A percentile compares a stretch with the other conserved stretches of the same genome.
phyloP scores from a whole-genome alignment of 2,329 filamentous ascomycete genomes.

The Diplodia seriata region DNA sequence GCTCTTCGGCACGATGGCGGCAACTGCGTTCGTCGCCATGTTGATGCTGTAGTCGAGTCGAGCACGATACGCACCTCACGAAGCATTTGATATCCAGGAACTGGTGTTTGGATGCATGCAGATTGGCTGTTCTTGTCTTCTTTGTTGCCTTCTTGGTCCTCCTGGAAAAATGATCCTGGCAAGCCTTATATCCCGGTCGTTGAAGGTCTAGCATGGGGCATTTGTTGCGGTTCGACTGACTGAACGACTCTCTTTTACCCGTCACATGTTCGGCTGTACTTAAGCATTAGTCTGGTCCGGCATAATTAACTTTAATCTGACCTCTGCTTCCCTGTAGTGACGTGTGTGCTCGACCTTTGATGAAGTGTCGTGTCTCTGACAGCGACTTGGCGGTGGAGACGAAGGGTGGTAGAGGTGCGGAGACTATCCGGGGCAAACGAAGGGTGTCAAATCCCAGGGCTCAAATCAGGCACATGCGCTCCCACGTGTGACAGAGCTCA shows the following conservation, averaged over 20 bases:
- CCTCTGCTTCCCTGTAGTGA: background rate
- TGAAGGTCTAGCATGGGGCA: conserved; percentile 22
- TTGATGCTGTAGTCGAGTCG: conserved; percentile 23
- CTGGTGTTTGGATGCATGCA: conserved; percentile 24
- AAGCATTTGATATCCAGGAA: conserved; percentile 27
- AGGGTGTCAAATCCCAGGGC: conserved; percentile 18
- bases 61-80: background rate
- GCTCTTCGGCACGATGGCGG: conserved; percentile 20
- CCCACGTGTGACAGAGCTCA: conserved; percentile 26
- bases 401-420: background rate
- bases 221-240: conserved; percentile 2
- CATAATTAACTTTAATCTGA: conserved; percentile 18
- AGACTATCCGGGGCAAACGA: background rate
- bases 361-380: background rate
- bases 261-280: conserved; percentile 15
- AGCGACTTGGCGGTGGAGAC: background rate
- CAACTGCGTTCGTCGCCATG: conserved; percentile 19
- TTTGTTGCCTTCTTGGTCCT: background rate
- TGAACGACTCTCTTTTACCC: conserved; percentile 23
- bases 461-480: conserved; percentile 16
- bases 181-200: conserved; percentile 28
- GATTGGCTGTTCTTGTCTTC: conserved; percentile 14
- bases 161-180: conserved; percentile 1
- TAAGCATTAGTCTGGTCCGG: conserved; percentile 3
- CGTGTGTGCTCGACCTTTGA: background rate